These are phyloP conservation scores for Fusarium tjaetaba DNA, from an alignment of 2,329 filamentous ascomycete genomes.

Conservation along the genomic window DNA sequence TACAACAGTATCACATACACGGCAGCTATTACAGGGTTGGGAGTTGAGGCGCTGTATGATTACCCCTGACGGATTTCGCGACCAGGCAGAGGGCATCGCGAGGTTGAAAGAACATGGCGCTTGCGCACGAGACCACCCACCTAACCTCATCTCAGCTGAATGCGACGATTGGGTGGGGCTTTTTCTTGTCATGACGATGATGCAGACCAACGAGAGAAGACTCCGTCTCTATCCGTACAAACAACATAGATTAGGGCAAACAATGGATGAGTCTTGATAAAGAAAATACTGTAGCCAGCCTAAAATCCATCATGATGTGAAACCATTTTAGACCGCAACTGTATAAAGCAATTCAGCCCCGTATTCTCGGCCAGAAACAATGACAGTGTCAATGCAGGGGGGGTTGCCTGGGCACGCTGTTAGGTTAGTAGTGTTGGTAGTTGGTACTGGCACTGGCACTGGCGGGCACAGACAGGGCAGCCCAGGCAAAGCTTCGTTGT, in stretches of 20 bases:
- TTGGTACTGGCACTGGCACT: neutral
- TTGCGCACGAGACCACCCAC: slow-evolving; percentile 42
- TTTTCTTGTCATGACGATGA: slow-evolving; percentile 22
- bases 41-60: neutral
- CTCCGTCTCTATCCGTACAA: neutral
- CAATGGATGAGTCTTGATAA: neutral
- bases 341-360: neutral
- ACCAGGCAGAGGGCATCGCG: slow-evolving; percentile 6
- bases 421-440: neutral
- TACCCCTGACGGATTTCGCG: neutral
- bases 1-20: neutral
- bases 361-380: slow-evolving; percentile 45
- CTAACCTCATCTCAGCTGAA: slow-evolving; percentile 27
- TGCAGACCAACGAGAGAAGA: slow-evolving; percentile 11
- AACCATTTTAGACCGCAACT: neutral
- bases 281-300: neutral
- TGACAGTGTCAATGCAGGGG: slow-evolving; percentile 39
- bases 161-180: slow-evolving; percentile 40
- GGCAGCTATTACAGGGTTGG: neutral
- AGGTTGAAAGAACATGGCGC: neutral
- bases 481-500: slow-evolving; percentile 27
- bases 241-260: neutral
- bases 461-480: neutral
- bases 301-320: neutral
- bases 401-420: slow-evolving; percentile 28